Evolutionary conservation across 495 filamentous ascomycete species (phyloP).

Genomic region (Lineolata rhizophorae): DNA sequence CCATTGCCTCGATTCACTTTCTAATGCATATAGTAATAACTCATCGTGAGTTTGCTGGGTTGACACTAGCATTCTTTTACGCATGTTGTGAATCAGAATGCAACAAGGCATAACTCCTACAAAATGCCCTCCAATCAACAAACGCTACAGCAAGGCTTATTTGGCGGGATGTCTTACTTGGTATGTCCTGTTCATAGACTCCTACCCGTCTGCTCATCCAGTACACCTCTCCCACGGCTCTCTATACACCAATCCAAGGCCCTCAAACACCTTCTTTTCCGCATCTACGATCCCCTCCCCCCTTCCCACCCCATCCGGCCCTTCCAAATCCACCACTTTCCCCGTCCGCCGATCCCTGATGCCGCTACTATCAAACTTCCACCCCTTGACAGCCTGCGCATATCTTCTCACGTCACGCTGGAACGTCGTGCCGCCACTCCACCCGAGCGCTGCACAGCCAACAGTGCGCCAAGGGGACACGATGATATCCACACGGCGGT

Average conservation of each 20-base stretch:
- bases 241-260: constrained; percentile 51
- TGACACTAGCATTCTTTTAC: too few species aligned
- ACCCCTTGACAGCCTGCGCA: constrained; percentile 44
- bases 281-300: constrained; percentile 32
- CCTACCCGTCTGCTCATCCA: too few species aligned
- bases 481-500: constrained; percentile 86
- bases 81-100: too few species aligned
- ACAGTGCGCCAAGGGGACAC: constrained; percentile 70
- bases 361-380: constrained; percentile 86
- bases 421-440: constrained; percentile 79
- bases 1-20: too few species aligned
- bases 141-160: too few species aligned
- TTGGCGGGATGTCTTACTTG: too few species aligned
- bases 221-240: constrained; percentile 59
- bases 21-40: too few species aligned
- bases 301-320: constrained; percentile 23
- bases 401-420: constrained; percentile 67
- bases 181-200: too few species aligned
- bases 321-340: constrained; percentile 41
- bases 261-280: constrained; percentile 63
- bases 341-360: constrained; percentile 45
- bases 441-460: constrained; percentile 73
- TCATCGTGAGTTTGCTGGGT: too few species aligned
- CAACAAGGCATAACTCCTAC: too few species aligned
- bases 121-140: too few species aligned